Evolutionary conservation across 768 basidiomycete species (phyloP), one percentile per base, ranked within the genome.

Genomic region (Rhodosporidiobolus odoratus): DNA sequence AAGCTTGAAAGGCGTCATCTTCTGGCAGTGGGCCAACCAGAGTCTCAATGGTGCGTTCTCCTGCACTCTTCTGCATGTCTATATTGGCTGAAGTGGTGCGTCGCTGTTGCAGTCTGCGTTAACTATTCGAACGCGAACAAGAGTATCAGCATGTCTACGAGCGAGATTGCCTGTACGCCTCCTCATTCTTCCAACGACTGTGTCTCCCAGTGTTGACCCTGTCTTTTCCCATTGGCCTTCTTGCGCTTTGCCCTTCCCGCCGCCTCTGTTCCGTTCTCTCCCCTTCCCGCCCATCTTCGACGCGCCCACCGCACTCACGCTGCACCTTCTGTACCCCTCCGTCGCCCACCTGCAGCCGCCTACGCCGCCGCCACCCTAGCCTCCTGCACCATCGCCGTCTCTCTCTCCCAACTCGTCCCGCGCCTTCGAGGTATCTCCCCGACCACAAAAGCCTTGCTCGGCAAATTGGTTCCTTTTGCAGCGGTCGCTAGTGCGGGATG

Each of bases 71-170:
- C 35, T 48, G 5, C 12, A 8, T 37, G 47, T 27, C 23, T 10
- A 16, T 1, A 6, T 15, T 56, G 23, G 32, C 4, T 16, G 6
- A 53, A 23, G 13, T 45, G 43, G 23, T 23, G 43, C 23, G 13
- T 45, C 43, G 13, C 43, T 23, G 12, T 23, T 45, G 10, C 62
- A 73, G 73, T 76, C 25, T 57, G 50, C 62, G 80, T 79, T 58
- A 82, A 80, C 69, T 81, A 79, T 71, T 78, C 78, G 56, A 82
- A 82, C 71, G 81, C 80, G 38, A 81, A 81, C 76, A 80, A 81
- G 70, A 76, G 76, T 7, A 80, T 80, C 64, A 70, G 75, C 60
- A 80, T 82, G 80, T 79, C 77, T 13, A 80, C 78, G 41, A 66
- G 71, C 40, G 81, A 81, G 69, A 77, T 81, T 40, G 79, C 78